Evolutionary conservation across 2,329 filamentous ascomycete species (phyloP).

Genomic region (Hymenoscyphus scutula): DNA sequence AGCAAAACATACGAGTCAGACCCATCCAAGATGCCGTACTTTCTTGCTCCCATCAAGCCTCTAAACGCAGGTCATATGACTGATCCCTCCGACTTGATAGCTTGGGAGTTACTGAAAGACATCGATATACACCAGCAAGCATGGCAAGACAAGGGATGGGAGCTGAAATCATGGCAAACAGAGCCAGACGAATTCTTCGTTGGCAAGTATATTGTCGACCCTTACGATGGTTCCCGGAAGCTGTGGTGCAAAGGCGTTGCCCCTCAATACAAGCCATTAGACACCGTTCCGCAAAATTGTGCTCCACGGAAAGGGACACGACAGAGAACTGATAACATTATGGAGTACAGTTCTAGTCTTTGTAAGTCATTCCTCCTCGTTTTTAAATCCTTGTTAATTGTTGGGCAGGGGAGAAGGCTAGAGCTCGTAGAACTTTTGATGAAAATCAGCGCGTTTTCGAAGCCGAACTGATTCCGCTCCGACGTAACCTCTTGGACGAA

Average conservation of each 20-base stretch:
- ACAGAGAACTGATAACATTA: constrained; percentile 57
- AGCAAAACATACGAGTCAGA: constrained; percentile 77
- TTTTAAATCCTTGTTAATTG: not conserved
- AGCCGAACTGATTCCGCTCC: constrained; percentile 69
- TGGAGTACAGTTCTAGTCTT: constrained; percentile 80
- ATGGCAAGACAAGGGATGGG: constrained; percentile 42
- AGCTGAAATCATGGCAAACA: constrained; percentile 28
- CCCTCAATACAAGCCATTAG: constrained; percentile 57
- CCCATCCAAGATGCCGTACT: constrained; percentile 71
- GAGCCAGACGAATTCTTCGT: constrained; percentile 48
- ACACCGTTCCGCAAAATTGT: constrained; percentile 62
- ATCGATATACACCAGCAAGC: constrained; percentile 36
- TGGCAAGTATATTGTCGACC: constrained; percentile 56
- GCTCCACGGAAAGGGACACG: constrained; percentile 45
- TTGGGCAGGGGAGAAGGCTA: constrained; percentile 46
- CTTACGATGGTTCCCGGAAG: constrained; percentile 61
- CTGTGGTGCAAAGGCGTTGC: constrained; percentile 55
- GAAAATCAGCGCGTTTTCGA: constrained; percentile 77
- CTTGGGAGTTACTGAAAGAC: constrained; percentile 57
- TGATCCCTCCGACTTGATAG: constrained; percentile 44
- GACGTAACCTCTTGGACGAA: constrained; percentile 81
- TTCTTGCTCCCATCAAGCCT: constrained; percentile 61
- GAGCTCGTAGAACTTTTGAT: constrained; percentile 52
- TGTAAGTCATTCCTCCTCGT: constrained; percentile 40
- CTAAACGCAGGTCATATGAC: constrained; percentile 5